Base-by-base conservation (phyloP, 2,329 filamentous ascomycete species). In the Penicillium sp. region DNA sequence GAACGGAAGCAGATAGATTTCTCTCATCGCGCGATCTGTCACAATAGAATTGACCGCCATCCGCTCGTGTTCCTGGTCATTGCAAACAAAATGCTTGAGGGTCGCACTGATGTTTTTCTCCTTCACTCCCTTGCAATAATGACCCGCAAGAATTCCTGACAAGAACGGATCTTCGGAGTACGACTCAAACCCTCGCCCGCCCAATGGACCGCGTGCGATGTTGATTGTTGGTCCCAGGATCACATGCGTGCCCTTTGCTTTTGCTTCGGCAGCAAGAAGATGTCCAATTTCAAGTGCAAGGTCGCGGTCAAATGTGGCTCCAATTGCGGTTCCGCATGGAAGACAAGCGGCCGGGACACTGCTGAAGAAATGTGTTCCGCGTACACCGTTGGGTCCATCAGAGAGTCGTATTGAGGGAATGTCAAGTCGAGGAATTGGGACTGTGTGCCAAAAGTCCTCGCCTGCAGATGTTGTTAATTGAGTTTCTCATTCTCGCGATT, bases 151-250 rank as follows among this genome's bases (percentile, higher is more conserved):
- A 62, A 86, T 88, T 37, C 89, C 89, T 0, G 89, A 90, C 9
- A 95, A 79, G 13, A 87, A 82, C 0, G 90, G 90, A 63, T 93
- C 90, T 72, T 93, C 90, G 0, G 89, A 90, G 71, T 91, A 93
- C 0, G 90, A 91, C 74, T 95, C 90, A 63, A 93, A 95, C 62
- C 91, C 91, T 58, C 90, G 82, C 29, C 91, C 90, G 16, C 90
- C 90, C 1, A 93, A 80, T 0, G 90, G 90, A 52, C 89, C 89
- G 16, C 90, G 84, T 67, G 93, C 90, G 80, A 91, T 87, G 76
- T 90, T 91, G 22, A 91, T 86, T 1, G 90, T 92, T 5, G 89
- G 90, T 0, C 86, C 90, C 14, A 93, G 80, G 9, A 93, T 78
- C 31, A 92, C 84, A 57, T 90, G 82, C 27, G 89, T 87, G 8